Conservation (phyloP, 306 rosid species). For the Rosa multiflora region DNA sequence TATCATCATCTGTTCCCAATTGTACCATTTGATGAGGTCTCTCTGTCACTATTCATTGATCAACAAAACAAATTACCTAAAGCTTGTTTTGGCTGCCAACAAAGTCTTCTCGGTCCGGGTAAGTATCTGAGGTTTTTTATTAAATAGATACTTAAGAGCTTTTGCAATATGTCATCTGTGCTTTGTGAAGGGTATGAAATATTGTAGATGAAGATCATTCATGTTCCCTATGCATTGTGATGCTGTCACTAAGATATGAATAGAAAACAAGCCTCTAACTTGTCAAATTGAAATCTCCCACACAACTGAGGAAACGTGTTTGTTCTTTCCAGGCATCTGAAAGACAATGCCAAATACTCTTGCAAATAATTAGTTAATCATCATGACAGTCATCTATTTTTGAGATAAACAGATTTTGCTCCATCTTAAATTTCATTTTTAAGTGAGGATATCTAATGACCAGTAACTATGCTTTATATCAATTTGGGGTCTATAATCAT, state of each 20-base stretch:
- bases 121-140: constrained; percentile 27
- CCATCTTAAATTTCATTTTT: background rate
- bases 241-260: background rate
- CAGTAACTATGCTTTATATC: background rate
- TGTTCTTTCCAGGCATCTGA: background rate
- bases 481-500: background rate
- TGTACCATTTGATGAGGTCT: constrained; percentile 82
- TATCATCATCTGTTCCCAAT: constrained; percentile 96
- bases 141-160: background rate
- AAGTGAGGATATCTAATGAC: background rate
- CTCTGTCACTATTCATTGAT: constrained; percentile 48
- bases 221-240: background rate
- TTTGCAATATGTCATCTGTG: background rate
- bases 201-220: background rate
- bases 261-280: background rate
- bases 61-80: constrained; percentile 41
- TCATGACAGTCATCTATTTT: background rate
- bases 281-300: background rate
- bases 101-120: constrained; percentile 63
- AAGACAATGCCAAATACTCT: background rate
- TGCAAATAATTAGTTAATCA: background rate
- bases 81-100: constrained; percentile 90
- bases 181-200: background rate
- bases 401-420: background rate
- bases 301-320: background rate